Conservation (phyloP, 106 monocot species). For the Apostasia shenzhenica region DNA sequence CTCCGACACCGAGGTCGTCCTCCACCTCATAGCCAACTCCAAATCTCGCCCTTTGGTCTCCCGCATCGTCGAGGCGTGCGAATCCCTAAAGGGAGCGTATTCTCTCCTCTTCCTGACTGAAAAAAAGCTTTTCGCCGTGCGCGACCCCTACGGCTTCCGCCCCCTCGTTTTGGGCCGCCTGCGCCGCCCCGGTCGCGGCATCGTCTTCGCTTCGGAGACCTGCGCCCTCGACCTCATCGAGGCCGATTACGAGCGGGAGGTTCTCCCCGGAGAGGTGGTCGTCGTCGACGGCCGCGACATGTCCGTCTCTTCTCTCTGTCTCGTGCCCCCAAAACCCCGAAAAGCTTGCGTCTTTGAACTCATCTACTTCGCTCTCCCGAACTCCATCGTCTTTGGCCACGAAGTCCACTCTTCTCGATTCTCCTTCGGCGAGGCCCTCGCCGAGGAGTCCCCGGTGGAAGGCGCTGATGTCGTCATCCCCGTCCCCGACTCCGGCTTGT, state of each 20-base stretch:
- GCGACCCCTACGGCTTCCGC: slow-evolving; percentile 79
- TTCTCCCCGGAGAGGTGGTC: slow-evolving; percentile 31
- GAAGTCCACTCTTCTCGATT: slow-evolving; percentile 47
- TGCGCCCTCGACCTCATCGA: slow-evolving; percentile 63
- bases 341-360: slow-evolving; percentile 91
- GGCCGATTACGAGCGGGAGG: slow-evolving; percentile 44
- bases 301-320: slow-evolving; percentile 42
- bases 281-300: slow-evolving; percentile 14
- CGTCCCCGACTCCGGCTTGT: slow-evolving; percentile 92
- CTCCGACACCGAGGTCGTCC: slow-evolving; percentile 56
- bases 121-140: slow-evolving; percentile 65
- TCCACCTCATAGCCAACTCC: slow-evolving; percentile 66
- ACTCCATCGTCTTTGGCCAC: slow-evolving; percentile 72
- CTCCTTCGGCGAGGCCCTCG: slow-evolving; percentile 59
- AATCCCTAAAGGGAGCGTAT: slow-evolving; percentile 49
- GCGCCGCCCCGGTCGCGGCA: slow-evolving; percentile 30
- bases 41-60: slow-evolving; percentile 63
- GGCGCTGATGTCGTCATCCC: slow-evolving; percentile 81
- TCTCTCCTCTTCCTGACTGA: slow-evolving; percentile 52
- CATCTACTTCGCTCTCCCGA: slow-evolving; percentile 87
- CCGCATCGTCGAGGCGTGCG: slow-evolving; percentile 52
- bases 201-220: slow-evolving; percentile 67
- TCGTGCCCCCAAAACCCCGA: slow-evolving; percentile 40
- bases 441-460: slow-evolving; percentile 55
- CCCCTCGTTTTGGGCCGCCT: slow-evolving; percentile 73